Conservation (phyloP, 768 basidiomycete species). For the Phanerodontia chrysosporium region DNA sequence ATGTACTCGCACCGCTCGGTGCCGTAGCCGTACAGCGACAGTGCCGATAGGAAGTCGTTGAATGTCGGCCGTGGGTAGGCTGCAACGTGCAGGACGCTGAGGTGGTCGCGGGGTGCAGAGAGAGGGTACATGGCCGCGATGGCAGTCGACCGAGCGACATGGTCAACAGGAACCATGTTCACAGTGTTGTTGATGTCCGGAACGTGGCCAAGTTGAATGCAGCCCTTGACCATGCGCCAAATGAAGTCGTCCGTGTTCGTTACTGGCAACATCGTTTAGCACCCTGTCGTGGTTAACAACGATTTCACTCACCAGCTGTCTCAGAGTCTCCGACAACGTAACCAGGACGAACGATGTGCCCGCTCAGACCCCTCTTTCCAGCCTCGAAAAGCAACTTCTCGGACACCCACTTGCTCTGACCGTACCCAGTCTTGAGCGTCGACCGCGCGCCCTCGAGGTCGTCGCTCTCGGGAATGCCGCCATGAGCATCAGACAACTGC, state of each 20-base stretch:
- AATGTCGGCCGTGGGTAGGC: slow-evolving; percentile 86
- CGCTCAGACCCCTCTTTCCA: slow-evolving; percentile 76
- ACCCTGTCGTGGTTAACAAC: background rate
- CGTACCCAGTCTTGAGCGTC: slow-evolving; percentile 85
- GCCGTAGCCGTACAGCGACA: slow-evolving; percentile 76
- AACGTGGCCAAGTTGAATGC: slow-evolving; percentile 91
- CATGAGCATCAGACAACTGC: slow-evolving; percentile 66
- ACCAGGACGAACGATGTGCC: slow-evolving; percentile 87
- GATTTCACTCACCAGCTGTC: slow-evolving; percentile 64
- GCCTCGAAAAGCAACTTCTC: slow-evolving; percentile 94
- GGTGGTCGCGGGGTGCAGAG: slow-evolving; percentile 26
- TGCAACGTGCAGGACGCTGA: slow-evolving; percentile 78
- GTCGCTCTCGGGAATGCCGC: slow-evolving; percentile 83
- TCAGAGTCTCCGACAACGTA: slow-evolving; percentile 93
- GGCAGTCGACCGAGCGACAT: slow-evolving; percentile 81
- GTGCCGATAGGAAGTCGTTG: slow-evolving; percentile 75
- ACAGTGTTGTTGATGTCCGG: slow-evolving; percentile 98
- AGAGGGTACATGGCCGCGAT: slow-evolving; percentile 67
- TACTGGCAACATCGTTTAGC: slow-evolving; percentile 44
- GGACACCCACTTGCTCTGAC: slow-evolving; percentile 97
- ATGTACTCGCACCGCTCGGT: slow-evolving; percentile 84
- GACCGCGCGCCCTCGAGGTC: slow-evolving; percentile 80
- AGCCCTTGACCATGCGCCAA: slow-evolving; percentile 98
- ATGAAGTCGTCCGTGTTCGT: slow-evolving; percentile 99
- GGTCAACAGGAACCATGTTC: slow-evolving; percentile 98